These are phyloP conservation scores for Acer yangbiense DNA, from an alignment of 345 rosid species.

Conservation along the genomic window DNA sequence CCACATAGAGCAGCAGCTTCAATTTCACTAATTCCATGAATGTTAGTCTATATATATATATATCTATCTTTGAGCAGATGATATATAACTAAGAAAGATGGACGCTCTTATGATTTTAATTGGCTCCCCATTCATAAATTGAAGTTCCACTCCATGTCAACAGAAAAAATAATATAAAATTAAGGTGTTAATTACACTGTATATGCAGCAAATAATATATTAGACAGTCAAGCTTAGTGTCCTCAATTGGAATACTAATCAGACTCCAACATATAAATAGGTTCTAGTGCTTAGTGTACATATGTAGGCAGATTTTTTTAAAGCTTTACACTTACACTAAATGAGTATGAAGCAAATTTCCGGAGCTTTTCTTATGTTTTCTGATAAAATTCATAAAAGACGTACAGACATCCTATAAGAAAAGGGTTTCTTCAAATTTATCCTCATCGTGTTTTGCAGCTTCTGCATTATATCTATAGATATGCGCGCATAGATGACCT, in stretches of 20 bases:
- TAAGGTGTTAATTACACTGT: background rate
- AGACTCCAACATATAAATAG: background rate
- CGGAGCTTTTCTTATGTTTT: background rate
- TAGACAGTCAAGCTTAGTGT: background rate
- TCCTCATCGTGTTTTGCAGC: too few species aligned
- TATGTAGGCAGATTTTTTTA: background rate
- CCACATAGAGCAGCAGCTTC: background rate
- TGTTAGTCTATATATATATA: background rate
- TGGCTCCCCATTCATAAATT: background rate
- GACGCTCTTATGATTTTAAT: background rate
- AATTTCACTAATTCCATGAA: background rate
- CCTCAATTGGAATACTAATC: background rate
- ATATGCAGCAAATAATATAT: background rate
- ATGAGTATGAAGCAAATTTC: background rate
- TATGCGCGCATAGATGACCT: background rate
- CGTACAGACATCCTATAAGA: background rate
- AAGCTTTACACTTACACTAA: background rate
- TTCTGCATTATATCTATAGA: too few species aligned
- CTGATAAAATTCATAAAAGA: background rate
- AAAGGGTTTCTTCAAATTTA: background rate
- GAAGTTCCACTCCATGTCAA: background rate
- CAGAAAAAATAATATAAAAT: background rate
- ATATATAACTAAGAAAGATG: background rate
- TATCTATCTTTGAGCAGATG: background rate
- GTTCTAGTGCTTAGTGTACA: background rate